Conservation (phyloP, 306 rosid genomes). For the Cicer arietinum region DNA sequence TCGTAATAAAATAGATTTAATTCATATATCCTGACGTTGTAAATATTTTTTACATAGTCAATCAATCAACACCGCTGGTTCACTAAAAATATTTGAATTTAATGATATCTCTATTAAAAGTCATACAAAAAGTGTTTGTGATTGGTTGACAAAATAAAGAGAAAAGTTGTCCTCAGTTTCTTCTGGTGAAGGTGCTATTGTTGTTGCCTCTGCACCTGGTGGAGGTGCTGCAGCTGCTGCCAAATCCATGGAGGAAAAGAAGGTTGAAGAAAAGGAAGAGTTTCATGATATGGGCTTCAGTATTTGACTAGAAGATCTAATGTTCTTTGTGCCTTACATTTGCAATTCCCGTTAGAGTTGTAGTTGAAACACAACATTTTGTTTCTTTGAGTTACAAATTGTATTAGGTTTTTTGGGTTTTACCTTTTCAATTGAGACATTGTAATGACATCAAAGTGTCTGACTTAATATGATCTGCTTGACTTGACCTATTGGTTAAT, state of each 20-base stretch:
- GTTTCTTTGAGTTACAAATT: constrained; percentile 30
- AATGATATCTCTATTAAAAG: too few species aligned
- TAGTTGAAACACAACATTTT: constrained; percentile 39
- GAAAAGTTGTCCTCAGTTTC: constrained; percentile 67
- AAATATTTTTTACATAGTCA: too few species aligned
- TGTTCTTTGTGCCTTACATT: background rate
- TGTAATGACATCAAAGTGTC: constrained; percentile 19
- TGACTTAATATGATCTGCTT: constrained; percentile 25
- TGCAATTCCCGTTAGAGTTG: constrained; percentile 21
- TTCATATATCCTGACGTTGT: too few species aligned
- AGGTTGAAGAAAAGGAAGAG: constrained; percentile 75
- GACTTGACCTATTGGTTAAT: background rate
- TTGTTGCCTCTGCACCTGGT: constrained; percentile 47
- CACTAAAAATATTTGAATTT: too few species aligned
- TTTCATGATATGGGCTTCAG: constrained; percentile 78
- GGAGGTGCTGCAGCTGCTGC: constrained; percentile 53
- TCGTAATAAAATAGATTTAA: too few species aligned
- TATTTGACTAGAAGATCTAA: constrained; percentile 54
- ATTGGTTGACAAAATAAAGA: constrained; percentile 7
- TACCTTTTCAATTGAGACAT: constrained; percentile 35
- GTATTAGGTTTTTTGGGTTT: constrained; percentile 40
- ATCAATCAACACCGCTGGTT: too few species aligned
- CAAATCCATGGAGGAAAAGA: constrained; percentile 69
- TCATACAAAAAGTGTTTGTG: too few species aligned
- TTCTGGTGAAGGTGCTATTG: constrained; percentile 54